These are phyloP conservation scores for Calonectria multiphialidica DNA, from an alignment of 2,329 filamentous ascomycete genomes.

Conservation along the genomic window DNA sequence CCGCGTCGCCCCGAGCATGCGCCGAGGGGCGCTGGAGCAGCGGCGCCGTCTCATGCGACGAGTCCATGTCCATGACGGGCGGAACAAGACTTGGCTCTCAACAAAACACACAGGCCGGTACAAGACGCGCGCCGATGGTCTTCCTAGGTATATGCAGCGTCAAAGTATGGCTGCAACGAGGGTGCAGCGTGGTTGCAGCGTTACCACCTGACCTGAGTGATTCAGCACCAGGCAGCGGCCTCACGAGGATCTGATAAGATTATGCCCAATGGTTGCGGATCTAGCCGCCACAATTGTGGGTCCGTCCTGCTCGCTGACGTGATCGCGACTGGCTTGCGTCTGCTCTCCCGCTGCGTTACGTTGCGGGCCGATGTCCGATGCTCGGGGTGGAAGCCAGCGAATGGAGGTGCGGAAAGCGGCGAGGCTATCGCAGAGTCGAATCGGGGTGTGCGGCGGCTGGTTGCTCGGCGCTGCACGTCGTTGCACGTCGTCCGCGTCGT, in stretches of 20 bases:
- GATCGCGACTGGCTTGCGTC: conserved; percentile 5
- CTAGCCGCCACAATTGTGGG: conserved; percentile 32
- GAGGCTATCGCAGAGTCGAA: neutral
- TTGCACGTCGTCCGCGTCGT: neutral
- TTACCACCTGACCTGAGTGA: conserved; percentile 7
- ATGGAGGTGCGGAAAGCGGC: neutral
- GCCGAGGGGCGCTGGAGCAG: conserved; percentile 19
- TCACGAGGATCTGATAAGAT: conserved; percentile 42
- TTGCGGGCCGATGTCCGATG: conserved; percentile 4
- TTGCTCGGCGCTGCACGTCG: neutral
- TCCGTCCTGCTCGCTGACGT: conserved; percentile 5
- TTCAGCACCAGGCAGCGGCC: conserved; percentile 21
- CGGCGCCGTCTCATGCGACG: conserved; percentile 29
- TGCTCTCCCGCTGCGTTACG: neutral
- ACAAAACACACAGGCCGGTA: neutral
- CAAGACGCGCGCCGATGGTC: neutral
- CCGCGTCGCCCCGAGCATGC: conserved; percentile 6
- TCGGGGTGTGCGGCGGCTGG: neutral
- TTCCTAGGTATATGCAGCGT: neutral
- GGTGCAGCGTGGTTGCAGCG: neutral
- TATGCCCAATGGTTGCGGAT: conserved; percentile 40
- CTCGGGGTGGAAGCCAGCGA: neutral
- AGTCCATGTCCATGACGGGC: conserved; percentile 11
- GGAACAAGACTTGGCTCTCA: neutral
- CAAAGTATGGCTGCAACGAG: neutral